phyloP scores from a whole-genome alignment of 2,329 filamentous ascomycete species.

The Ambrosiella xylebori region DNA sequence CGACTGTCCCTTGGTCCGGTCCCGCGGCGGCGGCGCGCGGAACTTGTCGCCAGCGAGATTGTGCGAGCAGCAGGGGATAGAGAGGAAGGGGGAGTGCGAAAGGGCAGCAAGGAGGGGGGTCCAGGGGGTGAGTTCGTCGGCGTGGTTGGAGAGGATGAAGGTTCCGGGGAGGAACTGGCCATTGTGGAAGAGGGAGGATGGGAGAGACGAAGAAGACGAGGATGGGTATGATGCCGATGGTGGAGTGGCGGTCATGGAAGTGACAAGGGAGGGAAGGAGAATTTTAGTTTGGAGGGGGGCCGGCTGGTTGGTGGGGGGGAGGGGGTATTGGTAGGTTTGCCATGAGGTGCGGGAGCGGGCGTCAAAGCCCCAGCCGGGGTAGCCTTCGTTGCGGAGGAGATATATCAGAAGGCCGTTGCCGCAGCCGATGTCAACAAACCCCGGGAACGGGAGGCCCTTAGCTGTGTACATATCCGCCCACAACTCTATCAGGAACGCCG shows the following conservation, averaged over 20 bases:
- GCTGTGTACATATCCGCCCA: constrained; percentile 67
- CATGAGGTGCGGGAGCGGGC: constrained; percentile 75
- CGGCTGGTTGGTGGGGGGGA: constrained; percentile 2
- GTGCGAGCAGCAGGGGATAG: constrained; percentile 92
- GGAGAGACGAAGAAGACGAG: neutral
- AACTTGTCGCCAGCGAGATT: constrained; percentile 59
- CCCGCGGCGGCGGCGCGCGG: constrained; percentile 43
- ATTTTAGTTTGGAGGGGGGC: constrained; percentile 28
- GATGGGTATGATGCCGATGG: constrained; percentile 13
- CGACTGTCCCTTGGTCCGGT: constrained; percentile 29
- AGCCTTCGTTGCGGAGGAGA: constrained; percentile 66
- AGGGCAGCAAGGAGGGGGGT: constrained; percentile 72
- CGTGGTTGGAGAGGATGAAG: constrained; percentile 94
- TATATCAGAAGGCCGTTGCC: constrained; percentile 85
- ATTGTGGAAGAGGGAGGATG: constrained; percentile 21
- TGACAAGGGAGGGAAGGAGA: constrained; percentile 30
- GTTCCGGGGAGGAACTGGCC: constrained; percentile 57
- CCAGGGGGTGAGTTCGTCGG: constrained; percentile 91
- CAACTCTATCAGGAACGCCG: constrained; percentile 80
- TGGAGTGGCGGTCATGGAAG: constrained; percentile 8
- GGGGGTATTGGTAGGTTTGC: constrained; percentile 42
- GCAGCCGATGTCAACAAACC: constrained; percentile 91
- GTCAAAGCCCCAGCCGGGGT: constrained; percentile 78
- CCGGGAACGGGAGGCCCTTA: constrained; percentile 41
- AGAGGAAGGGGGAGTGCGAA: constrained; percentile 66